These are phyloP conservation scores for Lasiodiplodia theobromae DNA, from an alignment of 2,329 filamentous ascomycete genomes.

Conservation along the genomic window DNA sequence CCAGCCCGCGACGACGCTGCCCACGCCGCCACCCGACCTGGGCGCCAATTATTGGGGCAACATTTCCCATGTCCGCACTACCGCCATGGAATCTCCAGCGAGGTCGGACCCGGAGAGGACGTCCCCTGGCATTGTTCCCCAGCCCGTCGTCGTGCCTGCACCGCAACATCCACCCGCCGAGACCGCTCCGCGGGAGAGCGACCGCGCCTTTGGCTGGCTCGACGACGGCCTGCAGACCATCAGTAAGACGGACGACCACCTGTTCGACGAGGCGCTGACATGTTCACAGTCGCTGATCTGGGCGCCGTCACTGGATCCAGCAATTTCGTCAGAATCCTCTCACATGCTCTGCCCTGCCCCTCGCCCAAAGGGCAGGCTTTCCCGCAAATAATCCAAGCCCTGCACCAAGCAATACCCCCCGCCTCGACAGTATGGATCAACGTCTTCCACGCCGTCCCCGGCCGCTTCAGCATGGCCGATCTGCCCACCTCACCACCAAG, in stretches of 20 bases:
- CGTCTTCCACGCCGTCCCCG: constrained; percentile 68
- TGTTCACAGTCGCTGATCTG: constrained; percentile 42
- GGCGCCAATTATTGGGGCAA: constrained; percentile 50
- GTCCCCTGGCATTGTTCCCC: constrained; percentile 25
- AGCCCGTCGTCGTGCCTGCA: constrained; percentile 22
- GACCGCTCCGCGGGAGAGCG: background rate
- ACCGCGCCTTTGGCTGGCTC: constrained; percentile 41
- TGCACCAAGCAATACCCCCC: constrained; percentile 60
- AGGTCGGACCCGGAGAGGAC: constrained; percentile 44
- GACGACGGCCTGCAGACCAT: constrained; percentile 41
- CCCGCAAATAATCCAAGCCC: constrained; percentile 60
- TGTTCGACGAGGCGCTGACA: constrained; percentile 17
- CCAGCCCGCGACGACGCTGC: constrained; percentile 42
- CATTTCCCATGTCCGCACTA: constrained; percentile 45
- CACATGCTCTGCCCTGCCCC: constrained; percentile 66
- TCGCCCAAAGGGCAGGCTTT: constrained; percentile 60
- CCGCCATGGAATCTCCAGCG: constrained; percentile 49
- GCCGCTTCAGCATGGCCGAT: constrained; percentile 67
- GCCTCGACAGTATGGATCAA: constrained; percentile 67
- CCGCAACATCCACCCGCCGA: constrained; percentile 33
- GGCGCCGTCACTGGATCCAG: constrained; percentile 40
- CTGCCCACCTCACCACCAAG: constrained; percentile 68
- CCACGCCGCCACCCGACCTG: constrained; percentile 55
- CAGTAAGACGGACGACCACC: constrained; percentile 37
- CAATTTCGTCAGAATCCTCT: constrained; percentile 62